Conservation (phyloP, 148 eudicot genomes). For the Camellia lanceoleosa region DNA sequence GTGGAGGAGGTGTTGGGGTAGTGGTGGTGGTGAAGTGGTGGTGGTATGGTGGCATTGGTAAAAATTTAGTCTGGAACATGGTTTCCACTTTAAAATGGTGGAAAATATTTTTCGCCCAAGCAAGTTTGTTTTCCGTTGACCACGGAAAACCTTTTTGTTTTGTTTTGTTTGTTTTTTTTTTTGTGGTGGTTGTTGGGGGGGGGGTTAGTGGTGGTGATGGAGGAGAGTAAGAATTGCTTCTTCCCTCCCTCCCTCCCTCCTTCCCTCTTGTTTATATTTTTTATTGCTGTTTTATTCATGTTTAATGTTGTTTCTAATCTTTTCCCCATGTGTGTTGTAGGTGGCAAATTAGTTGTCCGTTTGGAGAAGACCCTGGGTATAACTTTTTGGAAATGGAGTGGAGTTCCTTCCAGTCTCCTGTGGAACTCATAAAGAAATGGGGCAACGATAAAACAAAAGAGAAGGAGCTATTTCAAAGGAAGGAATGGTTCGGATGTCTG, state of each 20-base stretch:
- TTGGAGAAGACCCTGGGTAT: constrained; percentile 57
- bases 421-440: constrained; percentile 45
- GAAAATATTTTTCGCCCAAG: too few species aligned
- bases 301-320: not conserved
- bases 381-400: constrained; percentile 48
- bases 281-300: not conserved
- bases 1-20: too few species aligned
- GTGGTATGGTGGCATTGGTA: too few species aligned
- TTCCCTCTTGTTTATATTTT: not conserved
- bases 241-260: not conserved
- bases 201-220: too few species aligned
- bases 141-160: too few species aligned
- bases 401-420: constrained; percentile 48
- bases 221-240: not conserved
- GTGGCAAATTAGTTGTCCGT: constrained; percentile 66
- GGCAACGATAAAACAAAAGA: constrained; percentile 46
- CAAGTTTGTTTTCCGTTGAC: too few species aligned
- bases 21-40: too few species aligned
- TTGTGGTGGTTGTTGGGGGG: too few species aligned
- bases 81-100: too few species aligned
- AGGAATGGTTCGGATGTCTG: constrained; percentile 77
- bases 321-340: constrained; percentile 28
- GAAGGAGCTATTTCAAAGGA: constrained; percentile 69
- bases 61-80: too few species aligned
- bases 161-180: too few species aligned